phyloP scores from a whole-genome alignment of 495 filamentous ascomycete species.

The Umbilicaria muhlenbergii region DNA sequence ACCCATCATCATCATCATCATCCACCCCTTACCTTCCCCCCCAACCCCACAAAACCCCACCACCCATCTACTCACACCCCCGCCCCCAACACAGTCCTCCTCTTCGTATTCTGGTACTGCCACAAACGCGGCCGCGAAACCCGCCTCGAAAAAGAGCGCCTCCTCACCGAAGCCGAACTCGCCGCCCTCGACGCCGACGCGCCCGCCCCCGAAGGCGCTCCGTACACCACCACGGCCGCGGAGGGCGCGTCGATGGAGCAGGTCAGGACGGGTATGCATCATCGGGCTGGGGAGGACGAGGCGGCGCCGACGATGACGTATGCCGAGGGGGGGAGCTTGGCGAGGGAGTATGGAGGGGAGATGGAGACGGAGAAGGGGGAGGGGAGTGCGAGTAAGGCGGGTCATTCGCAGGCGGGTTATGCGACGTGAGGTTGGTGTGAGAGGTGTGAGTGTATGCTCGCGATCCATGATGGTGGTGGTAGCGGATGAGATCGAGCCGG shows the following conservation, averaged over 20 bases:
- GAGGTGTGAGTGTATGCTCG: no score
- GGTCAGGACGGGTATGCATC: neutral
- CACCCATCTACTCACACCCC: slow-evolving; percentile 1
- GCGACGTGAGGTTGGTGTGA: no score
- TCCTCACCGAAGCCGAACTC: slow-evolving; percentile 35
- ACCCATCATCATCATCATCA: neutral
- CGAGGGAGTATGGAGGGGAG: no score
- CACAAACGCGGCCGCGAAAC: slow-evolving; percentile 83
- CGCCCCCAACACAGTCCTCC: slow-evolving; percentile 39
- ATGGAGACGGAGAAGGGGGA: no score
- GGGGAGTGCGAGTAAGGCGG: no score
- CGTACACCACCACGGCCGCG: slow-evolving; percentile 28
- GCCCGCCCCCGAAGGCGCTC: slow-evolving; percentile 9
- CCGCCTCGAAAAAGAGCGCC: slow-evolving; percentile 54
- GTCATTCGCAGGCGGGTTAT: no score
- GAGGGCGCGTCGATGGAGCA: slow-evolving; percentile 22
- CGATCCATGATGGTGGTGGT: no score
- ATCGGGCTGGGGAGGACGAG: no score
- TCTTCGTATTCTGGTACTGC: slow-evolving; percentile 94
- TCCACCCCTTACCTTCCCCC: slow-evolving; percentile 56
- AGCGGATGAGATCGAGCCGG: no score
- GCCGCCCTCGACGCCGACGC: slow-evolving; percentile 25
- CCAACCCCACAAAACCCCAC: neutral
- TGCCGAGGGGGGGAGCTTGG: no score
- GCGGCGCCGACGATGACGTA: no score